Conservation (phyloP, 257 asterid species). For the Fraxinus pennsylvanica region DNA sequence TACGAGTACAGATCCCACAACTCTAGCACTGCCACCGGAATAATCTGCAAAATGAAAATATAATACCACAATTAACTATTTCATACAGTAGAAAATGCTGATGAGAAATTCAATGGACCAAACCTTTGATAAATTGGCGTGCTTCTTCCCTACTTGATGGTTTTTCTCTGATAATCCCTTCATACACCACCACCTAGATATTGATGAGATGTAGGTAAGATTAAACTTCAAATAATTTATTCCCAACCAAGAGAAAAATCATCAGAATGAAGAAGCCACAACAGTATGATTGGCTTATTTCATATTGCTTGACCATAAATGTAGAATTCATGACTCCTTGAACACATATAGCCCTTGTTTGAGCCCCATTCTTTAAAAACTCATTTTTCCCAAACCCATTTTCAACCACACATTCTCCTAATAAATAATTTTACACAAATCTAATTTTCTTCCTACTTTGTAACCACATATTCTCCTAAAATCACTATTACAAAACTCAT, state of each 20-base stretch:
- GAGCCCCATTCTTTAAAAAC: too few relatives aligned
- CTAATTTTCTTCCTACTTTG: too few relatives aligned
- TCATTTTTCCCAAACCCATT: too few relatives aligned
- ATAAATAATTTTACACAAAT: too few relatives aligned
- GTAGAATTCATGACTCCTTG: neutral
- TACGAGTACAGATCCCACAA: conserved; percentile 77
- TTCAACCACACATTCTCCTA: too few relatives aligned
- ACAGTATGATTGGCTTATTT: neutral
- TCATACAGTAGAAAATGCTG: neutral
- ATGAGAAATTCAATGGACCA: conserved; percentile 20
- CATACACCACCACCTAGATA: conserved; percentile 81
- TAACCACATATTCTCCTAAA: too few relatives aligned
- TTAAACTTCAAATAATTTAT: conserved; percentile 35
- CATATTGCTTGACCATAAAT: neutral
- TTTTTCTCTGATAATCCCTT: conserved; percentile 79
- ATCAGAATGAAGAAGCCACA: conserved; percentile 20
- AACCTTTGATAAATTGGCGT: conserved; percentile 66
- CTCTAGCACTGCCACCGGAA: conserved; percentile 75
- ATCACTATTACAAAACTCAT: too few relatives aligned
- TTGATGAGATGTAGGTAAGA: conserved; percentile 46
- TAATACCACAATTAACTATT: conserved; percentile 5
- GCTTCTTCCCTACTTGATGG: conserved; percentile 77
- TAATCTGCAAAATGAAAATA: conserved; percentile 50
- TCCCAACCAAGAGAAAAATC: conserved; percentile 27
- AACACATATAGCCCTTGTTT: too few relatives aligned